These are phyloP conservation scores for Cordyceps pruinosa DNA, from an alignment of 2,329 filamentous ascomycete genomes.

Conservation along the genomic window DNA sequence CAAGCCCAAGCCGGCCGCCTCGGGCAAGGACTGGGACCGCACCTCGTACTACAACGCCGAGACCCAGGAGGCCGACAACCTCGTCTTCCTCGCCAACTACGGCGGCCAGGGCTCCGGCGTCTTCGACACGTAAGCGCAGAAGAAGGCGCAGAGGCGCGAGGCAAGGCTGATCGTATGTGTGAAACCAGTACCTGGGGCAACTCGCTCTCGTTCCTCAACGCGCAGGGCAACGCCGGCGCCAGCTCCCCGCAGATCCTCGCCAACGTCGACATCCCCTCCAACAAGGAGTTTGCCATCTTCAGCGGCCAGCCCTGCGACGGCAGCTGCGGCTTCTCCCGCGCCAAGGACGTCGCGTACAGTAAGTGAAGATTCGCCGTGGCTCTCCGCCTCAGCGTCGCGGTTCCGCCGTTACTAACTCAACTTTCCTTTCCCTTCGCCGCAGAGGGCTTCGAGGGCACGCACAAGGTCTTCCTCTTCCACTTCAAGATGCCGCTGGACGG, in stretches of 20 bases:
- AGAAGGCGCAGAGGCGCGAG: no score
- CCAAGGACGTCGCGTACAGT: constrained; percentile 39
- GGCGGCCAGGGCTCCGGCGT: constrained; percentile 37
- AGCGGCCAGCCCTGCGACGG: constrained; percentile 36
- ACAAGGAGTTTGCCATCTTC: constrained; percentile 40
- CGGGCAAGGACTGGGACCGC: constrained; percentile 32
- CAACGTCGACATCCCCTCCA: constrained; percentile 33
- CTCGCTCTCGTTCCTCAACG: constrained; percentile 40
- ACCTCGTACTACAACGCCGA: constrained; percentile 39
- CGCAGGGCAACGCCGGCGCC: constrained; percentile 33
- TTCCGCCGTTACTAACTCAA: no score
- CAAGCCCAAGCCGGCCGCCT: constrained; percentile 10
- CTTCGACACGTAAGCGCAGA: constrained; percentile 39
- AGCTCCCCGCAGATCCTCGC: constrained; percentile 33
- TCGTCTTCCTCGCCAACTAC: constrained; percentile 43
- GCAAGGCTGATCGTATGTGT: not conserved
- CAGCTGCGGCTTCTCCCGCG: constrained; percentile 38
- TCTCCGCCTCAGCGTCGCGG: no score
- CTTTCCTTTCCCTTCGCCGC: not conserved
- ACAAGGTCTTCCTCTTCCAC: constrained; percentile 68
- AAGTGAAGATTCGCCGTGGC: no score
- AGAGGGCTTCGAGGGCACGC: constrained; percentile 65
- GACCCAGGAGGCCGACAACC: constrained; percentile 32
- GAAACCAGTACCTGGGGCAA: constrained; percentile 34
- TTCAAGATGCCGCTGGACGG: constrained; percentile 64